Evolutionary conservation across 768 basidiomycete genomes (phyloP).

Genomic region (Plicaturopsis crispa): DNA sequence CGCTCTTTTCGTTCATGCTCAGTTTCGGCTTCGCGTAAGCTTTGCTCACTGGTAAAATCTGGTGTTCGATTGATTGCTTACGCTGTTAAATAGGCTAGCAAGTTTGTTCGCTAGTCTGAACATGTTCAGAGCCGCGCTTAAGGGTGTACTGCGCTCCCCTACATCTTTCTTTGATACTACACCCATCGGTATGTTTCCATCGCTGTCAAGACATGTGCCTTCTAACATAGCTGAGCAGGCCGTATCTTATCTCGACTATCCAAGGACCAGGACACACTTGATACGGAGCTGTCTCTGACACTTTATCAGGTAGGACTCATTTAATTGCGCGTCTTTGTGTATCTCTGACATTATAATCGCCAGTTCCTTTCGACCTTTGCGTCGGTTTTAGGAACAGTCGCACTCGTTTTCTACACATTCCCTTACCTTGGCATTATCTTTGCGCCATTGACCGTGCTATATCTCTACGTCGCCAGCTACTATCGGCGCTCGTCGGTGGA

Average conservation of each 20-base stretch:
- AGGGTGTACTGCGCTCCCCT: slow-evolving; percentile 51
- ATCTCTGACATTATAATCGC: neutral
- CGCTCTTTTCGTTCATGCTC: slow-evolving; percentile 41
- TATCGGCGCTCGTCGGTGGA: slow-evolving; percentile 59
- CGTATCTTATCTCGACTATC: slow-evolving; percentile 50
- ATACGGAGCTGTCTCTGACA: slow-evolving; percentile 38
- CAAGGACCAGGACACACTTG: slow-evolving; percentile 56
- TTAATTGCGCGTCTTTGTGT: neutral
- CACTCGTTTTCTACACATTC: slow-evolving; percentile 59
- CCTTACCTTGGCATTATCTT: slow-evolving; percentile 63
- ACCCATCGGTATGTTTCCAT: slow-evolving; percentile 39
- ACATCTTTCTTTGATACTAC: slow-evolving; percentile 70
- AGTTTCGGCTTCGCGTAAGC: slow-evolving; percentile 45
- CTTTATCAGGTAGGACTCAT: slow-evolving; percentile 33
- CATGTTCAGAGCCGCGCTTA: slow-evolving; percentile 50
- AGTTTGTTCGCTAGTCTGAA: slow-evolving; percentile 28
- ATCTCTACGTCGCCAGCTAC: slow-evolving; percentile 45
- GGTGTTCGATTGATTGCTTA: slow-evolving; percentile 5
- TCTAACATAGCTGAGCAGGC: slow-evolving; percentile 24
- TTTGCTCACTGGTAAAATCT: neutral
- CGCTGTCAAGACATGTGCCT: neutral
- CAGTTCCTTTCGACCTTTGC: slow-evolving; percentile 16
- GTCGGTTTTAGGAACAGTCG: slow-evolving; percentile 17
- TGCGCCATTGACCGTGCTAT: slow-evolving; percentile 41
- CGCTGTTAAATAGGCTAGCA: slow-evolving; percentile 13